A percentile compares a stretch with the other conserved stretches of the same genome.
These are phyloP conservation scores for Anisodus acutangulus DNA, from an alignment of 257 asterid species.

Conservation along the genomic window DNA sequence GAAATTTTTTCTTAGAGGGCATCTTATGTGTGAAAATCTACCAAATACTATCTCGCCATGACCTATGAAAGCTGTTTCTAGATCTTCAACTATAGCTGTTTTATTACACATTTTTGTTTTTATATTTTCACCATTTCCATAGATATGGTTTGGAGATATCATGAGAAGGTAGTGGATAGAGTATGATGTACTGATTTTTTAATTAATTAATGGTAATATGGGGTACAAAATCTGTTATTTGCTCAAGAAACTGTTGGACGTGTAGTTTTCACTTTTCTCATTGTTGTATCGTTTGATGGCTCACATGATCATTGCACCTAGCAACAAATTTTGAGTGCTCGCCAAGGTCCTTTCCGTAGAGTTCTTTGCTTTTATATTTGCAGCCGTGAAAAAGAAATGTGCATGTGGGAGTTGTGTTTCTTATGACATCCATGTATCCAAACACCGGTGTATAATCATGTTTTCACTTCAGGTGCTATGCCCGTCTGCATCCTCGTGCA, in stretches of 20 bases:
- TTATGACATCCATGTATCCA: background rate
- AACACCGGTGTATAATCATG: background rate
- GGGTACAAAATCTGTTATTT: background rate
- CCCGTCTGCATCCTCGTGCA: conserved; percentile 33
- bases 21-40: background rate
- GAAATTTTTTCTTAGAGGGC: background rate
- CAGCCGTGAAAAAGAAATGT: background rate
- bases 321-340: background rate
- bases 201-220: background rate
- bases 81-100: background rate
- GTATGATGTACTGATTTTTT: background rate
- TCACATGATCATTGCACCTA: background rate
- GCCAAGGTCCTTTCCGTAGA: background rate
- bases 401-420: background rate
- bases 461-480: conserved; percentile 27
- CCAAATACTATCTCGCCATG: background rate
- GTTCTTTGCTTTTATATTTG: background rate
- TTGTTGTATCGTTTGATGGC: background rate
- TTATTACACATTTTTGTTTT: background rate
- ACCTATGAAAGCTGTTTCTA: background rate
- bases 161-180: background rate
- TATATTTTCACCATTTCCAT: background rate
- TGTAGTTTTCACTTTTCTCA: background rate
- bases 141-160: background rate
- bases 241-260: background rate